A percentile compares a stretch with the other conserved stretches of the same genome.
Evolutionary conservation across 768 basidiomycete genomes (phyloP).

Genomic region (Podaxis rugospora): DNA sequence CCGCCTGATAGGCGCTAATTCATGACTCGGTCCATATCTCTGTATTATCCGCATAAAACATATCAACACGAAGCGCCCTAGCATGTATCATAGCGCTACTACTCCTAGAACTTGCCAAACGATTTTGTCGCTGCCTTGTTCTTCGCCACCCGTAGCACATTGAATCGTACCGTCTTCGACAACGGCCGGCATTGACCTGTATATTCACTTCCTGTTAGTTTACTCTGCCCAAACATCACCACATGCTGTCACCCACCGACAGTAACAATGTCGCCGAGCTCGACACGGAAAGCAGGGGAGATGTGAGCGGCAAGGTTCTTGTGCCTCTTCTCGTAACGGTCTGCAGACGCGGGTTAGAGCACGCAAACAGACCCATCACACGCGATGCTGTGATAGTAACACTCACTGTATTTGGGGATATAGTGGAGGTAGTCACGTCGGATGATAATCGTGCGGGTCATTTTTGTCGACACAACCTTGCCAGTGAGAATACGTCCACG

Average conservation of each 20-base stretch:
- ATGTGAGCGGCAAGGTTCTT: slow-evolving; percentile 97
- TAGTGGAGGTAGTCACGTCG: slow-evolving; percentile 94
- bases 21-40: slow-evolving; percentile 11
- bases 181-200: slow-evolving; percentile 97
- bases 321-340: slow-evolving; percentile 98
- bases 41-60: slow-evolving; percentile 11
- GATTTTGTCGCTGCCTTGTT: slow-evolving; percentile 88
- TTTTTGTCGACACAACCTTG: slow-evolving; percentile 97
- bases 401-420: slow-evolving; percentile 97
- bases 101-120: slow-evolving; percentile 85
- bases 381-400: not conserved
- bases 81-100: slow-evolving; percentile 17
- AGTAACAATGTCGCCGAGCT: slow-evolving; percentile 89
- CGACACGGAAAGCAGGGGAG: slow-evolving; percentile 98
- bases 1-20: slow-evolving; percentile 6
- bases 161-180: slow-evolving; percentile 99
- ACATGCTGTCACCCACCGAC: slow-evolving; percentile 62
- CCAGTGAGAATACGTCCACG: slow-evolving; percentile 98
- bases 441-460: slow-evolving; percentile 98
- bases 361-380: not conserved
- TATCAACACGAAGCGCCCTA: slow-evolving; percentile 3
- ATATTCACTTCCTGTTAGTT: slow-evolving; percentile 5
- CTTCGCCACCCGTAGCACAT: slow-evolving; percentile 93
- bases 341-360: slow-evolving; percentile 32
- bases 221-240: not conserved